Conservation (phyloP, 2,329 filamentous ascomycete genomes). For the Rhinocladiella mackenziei region DNA sequence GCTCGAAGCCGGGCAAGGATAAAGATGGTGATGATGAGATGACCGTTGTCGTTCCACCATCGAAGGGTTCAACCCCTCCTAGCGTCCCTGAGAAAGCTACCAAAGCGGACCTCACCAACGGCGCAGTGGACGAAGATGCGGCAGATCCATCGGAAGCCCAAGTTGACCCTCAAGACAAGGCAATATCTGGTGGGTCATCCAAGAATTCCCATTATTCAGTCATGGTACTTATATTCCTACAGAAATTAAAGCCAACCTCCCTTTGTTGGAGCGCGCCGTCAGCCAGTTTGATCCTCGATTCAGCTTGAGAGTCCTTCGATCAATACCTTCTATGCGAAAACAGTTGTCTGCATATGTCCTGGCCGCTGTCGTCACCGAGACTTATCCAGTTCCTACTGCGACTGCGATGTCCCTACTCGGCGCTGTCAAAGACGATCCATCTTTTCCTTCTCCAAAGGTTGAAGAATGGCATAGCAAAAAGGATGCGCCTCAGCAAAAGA, state of each 20-base stretch:
- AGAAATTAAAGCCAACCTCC: constrained; percentile 97
- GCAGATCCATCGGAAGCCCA: constrained; percentile 42
- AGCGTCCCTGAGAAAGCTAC: constrained; percentile 55
- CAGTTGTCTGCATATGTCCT: constrained; percentile 77
- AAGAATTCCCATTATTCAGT: neutral
- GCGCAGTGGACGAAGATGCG: constrained; percentile 39
- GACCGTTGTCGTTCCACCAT: constrained; percentile 73
- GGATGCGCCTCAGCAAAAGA: constrained; percentile 61
- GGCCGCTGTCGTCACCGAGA: constrained; percentile 73
- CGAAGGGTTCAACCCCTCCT: constrained; percentile 60
- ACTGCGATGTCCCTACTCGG: constrained; percentile 67
- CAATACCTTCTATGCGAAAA: constrained; percentile 94
- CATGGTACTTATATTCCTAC: constrained; percentile 4
- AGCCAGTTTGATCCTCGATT: constrained; percentile 92
- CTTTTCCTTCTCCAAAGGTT: constrained; percentile 54
- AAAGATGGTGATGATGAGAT: constrained; percentile 73
- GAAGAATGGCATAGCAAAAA: constrained; percentile 65
- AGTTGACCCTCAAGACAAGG: constrained; percentile 48
- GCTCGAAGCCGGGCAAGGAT: constrained; percentile 58
- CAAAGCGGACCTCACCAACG: constrained; percentile 72
- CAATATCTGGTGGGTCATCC: constrained; percentile 42
- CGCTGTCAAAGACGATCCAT: constrained; percentile 61
- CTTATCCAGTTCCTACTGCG: constrained; percentile 65
- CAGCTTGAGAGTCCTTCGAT: constrained; percentile 86
- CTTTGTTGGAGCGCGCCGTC: constrained; percentile 85